Conservation (phyloP, 768 basidiomycete genomes). For the Ramaria rubella region DNA sequence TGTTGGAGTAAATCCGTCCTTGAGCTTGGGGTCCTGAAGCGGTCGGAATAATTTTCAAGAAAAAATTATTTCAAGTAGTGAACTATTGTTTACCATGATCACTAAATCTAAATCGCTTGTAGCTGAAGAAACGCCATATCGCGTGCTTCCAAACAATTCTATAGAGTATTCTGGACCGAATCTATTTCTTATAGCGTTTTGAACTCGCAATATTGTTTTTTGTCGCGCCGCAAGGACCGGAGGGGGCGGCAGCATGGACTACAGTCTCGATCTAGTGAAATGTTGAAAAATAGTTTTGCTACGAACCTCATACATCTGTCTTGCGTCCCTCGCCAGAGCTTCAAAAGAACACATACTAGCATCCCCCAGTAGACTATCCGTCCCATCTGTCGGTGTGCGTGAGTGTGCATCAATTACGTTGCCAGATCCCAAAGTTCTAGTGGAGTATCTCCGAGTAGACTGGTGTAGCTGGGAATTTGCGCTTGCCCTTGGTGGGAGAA, state of each 20-base stretch:
- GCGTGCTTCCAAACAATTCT: conserved; percentile 43
- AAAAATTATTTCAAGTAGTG: background rate
- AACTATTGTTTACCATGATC: conserved; percentile 35
- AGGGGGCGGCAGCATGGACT: conserved; percentile 4
- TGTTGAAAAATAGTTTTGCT: background rate
- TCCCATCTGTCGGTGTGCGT: too few relatives aligned
- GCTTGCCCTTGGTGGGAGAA: background rate
- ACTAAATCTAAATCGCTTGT: conserved; percentile 48
- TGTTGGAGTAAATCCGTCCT: conserved; percentile 25
- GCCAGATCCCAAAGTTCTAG: background rate
- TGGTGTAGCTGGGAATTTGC: background rate
- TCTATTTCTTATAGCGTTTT: conserved; percentile 19
- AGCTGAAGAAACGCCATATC: conserved; percentile 37
- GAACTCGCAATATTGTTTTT: conserved; percentile 18
- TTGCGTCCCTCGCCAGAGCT: background rate
- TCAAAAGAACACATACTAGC: conserved; percentile 3
- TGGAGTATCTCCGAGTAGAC: background rate
- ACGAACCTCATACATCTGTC: conserved; percentile 7
- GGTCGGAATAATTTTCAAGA: background rate
- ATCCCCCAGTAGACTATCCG: too few relatives aligned
- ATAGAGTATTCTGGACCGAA: conserved; percentile 33
- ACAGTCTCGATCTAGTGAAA: background rate
- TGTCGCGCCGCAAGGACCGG: conserved; percentile 2
- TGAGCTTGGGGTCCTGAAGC: conserved; percentile 27
- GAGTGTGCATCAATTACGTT: background rate